Percentiles rank a stretch among this genome's conserved stretches.
Conservation (phyloP, 768 basidiomycete species). For the Boletus rubroflammeus region DNA sequence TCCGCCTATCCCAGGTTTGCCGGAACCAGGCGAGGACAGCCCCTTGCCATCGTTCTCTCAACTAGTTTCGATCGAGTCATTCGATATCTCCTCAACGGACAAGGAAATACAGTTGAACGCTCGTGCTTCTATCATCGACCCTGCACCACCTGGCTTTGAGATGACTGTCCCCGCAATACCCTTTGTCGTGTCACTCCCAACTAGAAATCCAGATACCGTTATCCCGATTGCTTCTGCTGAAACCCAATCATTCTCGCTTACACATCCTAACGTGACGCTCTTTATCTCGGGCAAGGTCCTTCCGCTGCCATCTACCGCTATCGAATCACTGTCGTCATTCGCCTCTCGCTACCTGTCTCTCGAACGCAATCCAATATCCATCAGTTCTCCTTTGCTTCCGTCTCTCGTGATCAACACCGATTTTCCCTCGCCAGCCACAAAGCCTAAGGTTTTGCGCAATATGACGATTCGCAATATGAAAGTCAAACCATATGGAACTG, state of each 20-base stretch:
- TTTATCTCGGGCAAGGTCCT: conserved; percentile 53
- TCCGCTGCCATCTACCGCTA: conserved; percentile 43
- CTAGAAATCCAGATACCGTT: conserved; percentile 13
- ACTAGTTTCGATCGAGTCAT: conserved; percentile 57
- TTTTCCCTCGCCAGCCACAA: conserved; percentile 65
- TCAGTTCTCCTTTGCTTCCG: conserved; percentile 55
- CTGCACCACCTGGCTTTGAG: conserved; percentile 46
- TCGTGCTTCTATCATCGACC: conserved; percentile 55
- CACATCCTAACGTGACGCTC: conserved; percentile 66
- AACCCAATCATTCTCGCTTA: conserved; percentile 55
- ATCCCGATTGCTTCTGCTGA: conserved; percentile 53
- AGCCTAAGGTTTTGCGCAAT: conserved; percentile 62
- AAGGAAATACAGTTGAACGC: conserved; percentile 45
- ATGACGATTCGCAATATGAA: conserved; percentile 78
- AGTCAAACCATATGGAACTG: conserved; percentile 45
- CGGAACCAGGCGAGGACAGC: conserved; percentile 47
- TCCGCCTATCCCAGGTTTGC: conserved; percentile 62
- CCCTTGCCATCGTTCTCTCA: conserved; percentile 56
- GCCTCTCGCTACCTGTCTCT: conserved; percentile 63
- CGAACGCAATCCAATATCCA: conserved; percentile 50
- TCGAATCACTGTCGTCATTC: conserved; percentile 52
- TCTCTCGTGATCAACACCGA: conserved; percentile 41
- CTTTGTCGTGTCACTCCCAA: conserved; percentile 55
- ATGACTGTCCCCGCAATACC: conserved; percentile 56
- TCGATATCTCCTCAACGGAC: conserved; percentile 40